A percentile compares a stretch with the other conserved stretches of the same genome.
Conservation (phyloP, 257 asterid genomes). For the Plantago major region DNA sequence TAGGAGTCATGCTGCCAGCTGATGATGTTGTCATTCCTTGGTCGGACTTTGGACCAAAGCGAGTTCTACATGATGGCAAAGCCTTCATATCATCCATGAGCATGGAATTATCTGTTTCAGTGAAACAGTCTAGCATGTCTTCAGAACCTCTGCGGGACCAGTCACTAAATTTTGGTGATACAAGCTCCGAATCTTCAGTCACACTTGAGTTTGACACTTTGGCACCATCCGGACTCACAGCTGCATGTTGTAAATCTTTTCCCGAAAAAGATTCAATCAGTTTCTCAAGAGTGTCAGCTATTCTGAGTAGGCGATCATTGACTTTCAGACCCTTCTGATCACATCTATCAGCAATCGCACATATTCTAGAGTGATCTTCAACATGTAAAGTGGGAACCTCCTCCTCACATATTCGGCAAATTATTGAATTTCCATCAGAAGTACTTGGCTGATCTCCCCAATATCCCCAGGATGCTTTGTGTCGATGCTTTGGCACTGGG, state of each 20-base stretch:
- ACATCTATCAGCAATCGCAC: constrained; percentile 95
- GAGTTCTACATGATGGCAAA: constrained; percentile 73
- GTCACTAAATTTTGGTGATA: constrained; percentile 91
- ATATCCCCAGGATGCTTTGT: constrained; percentile 77
- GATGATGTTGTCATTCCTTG: constrained; percentile 98
- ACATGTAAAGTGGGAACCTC: constrained; percentile 95
- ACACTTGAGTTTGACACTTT: constrained; percentile 78
- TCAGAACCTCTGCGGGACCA: constrained; percentile 99
- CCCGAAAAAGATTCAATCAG: constrained; percentile 76
- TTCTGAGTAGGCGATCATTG: constrained; percentile 76
- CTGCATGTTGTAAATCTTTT: constrained; percentile 57
- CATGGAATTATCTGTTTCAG: constrained; percentile 70
- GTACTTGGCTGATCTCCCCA: constrained; percentile 87
- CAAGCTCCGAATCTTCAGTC: constrained; percentile 81
- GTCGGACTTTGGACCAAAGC: constrained; percentile 95
- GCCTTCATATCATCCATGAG: constrained; percentile 80
- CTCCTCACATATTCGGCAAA: constrained; percentile 98
- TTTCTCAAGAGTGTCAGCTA: constrained; percentile 91
- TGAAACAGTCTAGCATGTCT: constrained; percentile 90
- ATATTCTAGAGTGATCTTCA: constrained; percentile 96
- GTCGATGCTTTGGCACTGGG: constrained; percentile 59
- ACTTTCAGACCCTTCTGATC: constrained; percentile 92
- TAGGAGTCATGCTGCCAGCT: constrained; percentile 99
- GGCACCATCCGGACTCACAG: constrained; percentile 76
- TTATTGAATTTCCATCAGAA: constrained; percentile 84